Base-by-base conservation (phyloP, 73 alveolate genomes). In the Tetrahymena elliotti region DNA sequence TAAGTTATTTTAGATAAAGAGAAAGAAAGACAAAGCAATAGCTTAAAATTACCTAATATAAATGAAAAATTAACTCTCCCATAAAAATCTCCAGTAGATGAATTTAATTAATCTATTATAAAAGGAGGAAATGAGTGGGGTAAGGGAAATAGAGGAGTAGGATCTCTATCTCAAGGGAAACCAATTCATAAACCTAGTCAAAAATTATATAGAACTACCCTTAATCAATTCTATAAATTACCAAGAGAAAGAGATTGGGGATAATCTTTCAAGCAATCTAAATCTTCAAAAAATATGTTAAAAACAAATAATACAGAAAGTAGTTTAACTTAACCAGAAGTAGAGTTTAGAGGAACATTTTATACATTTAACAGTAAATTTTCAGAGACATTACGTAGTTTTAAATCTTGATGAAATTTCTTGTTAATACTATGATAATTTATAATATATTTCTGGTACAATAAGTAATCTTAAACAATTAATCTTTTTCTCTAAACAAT, bases 191-290 rank as follows among this genome's bases (percentile, higher is more conserved):
- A 68, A 36, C 88, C 88, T 24, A 31, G 36, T 31, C 11, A 68
- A 68, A 68, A 68, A 31, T 35, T 68, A n/a, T 68, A 27, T 68
- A 68, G 88, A 10, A 68, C 88, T 68, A 68, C 88, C 36, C 88
- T 68, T 27, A 68, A 68, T 11, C 20, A 68, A 31, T 31, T 27
- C 34, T 68, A 68, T 31, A 68, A 68, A 10, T 68, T 68, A 11
- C 88, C 88, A 68, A 68, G 88, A 68, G 88, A 68, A 68, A 68
- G 88, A 68, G 88, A 68, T 68, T 68, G 88, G 88, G 88, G 88
- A 27, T n/a, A 68, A 18, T 68, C 88, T 27, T 68, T 68, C 36
- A 68, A 68, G 36, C 20, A 27, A 68, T 68, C 88, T 18, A 68
- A 68, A 68, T 68, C 88, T 68, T 68, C 38, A 27, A 68, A 68